phyloP scores from a whole-genome alignment of 1,284 basidiomycete species.

The Rhizoctonia solani region DNA sequence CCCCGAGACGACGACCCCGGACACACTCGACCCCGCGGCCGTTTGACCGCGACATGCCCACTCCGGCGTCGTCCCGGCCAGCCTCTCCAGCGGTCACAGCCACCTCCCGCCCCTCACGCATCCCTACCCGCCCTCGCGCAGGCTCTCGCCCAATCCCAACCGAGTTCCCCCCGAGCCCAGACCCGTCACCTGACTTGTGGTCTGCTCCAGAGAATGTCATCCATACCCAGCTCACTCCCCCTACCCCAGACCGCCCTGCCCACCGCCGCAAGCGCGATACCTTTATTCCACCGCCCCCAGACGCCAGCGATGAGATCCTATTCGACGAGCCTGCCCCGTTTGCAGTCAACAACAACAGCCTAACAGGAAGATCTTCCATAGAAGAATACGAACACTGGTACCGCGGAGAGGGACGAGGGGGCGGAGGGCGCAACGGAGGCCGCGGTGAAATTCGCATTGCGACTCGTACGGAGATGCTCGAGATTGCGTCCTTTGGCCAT shows the following conservation, averaged over 20 bases:
- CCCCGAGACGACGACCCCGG: background rate
- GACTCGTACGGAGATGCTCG: conserved; percentile 38
- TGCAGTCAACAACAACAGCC: conserved; percentile 18
- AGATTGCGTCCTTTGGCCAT: conserved; percentile 38
- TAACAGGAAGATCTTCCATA: conserved; percentile 14
- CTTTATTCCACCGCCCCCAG: conserved; percentile 13
- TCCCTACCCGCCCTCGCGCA: conserved; percentile 31
- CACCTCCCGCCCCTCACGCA: conserved; percentile 29
- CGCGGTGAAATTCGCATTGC: conserved; percentile 37
- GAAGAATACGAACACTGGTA: conserved; percentile 40
- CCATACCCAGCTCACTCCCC: conserved; percentile 13
- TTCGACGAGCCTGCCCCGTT: conserved; percentile 37
- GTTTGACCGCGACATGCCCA: conserved; percentile 34
- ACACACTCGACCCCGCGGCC: conserved; percentile 31
- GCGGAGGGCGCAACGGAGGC: conserved; percentile 39
- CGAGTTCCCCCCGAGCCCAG: conserved; percentile 35
- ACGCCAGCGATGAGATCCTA: conserved; percentile 4
- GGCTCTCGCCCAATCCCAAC: conserved; percentile 11
- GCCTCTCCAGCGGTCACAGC: conserved; percentile 25
- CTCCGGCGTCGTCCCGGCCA: conserved; percentile 35
- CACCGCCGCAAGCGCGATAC: conserved; percentile 26
- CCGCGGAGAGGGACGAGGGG: conserved; percentile 38
- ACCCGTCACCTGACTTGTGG: conserved; percentile 35
- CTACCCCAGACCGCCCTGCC: background rate
- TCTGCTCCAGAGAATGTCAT: background rate